These are phyloP conservation scores for Waitea zeae DNA, from an alignment of 1,284 basidiomycete genomes.

Conservation along the genomic window DNA sequence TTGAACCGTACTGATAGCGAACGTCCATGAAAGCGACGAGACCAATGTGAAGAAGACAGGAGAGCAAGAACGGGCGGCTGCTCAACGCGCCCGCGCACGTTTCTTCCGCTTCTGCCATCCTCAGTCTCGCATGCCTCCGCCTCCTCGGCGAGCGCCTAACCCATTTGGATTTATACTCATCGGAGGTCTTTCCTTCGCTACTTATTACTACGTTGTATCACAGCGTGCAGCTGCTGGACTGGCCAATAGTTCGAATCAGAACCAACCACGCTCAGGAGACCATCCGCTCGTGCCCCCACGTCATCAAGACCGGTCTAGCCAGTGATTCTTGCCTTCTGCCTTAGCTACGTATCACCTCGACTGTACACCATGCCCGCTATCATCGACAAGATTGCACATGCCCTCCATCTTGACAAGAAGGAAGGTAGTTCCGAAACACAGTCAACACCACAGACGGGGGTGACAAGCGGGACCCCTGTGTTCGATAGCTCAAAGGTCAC, in stretches of 20 bases:
- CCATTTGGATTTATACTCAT: slow-evolving; percentile 42
- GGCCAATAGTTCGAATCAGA: too few relatives aligned
- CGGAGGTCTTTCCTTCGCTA: slow-evolving; percentile 35
- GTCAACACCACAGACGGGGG: slow-evolving; percentile 3
- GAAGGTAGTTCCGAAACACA: slow-evolving; percentile 5
- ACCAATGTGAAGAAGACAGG: too few relatives aligned
- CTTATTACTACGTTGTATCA: slow-evolving; percentile 36
- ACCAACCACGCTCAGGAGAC: too few relatives aligned
- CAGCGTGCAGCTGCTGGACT: too few relatives aligned
- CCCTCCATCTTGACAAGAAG: slow-evolving; percentile 16
- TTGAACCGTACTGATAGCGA: slow-evolving; percentile 34
- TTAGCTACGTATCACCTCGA: not conserved
- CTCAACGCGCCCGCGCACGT: not conserved
- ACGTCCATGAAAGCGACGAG: slow-evolving; percentile 27
- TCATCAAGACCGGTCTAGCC: too few relatives aligned
- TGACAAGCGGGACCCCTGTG: slow-evolving; percentile 17
- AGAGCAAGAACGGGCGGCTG: too few relatives aligned
- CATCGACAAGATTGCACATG: slow-evolving; percentile 32
- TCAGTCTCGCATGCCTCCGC: not conserved
- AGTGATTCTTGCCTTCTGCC: too few relatives aligned
- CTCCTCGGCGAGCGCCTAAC: slow-evolving; percentile 33
- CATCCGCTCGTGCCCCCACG: too few relatives aligned
- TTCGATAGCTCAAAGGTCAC: slow-evolving; percentile 69
- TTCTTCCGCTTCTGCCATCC: too few relatives aligned
- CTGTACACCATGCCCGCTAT: slow-evolving; percentile 21